Conservation (phyloP, 2,329 filamentous ascomycete species). For the Aspergillus nomiae region DNA sequence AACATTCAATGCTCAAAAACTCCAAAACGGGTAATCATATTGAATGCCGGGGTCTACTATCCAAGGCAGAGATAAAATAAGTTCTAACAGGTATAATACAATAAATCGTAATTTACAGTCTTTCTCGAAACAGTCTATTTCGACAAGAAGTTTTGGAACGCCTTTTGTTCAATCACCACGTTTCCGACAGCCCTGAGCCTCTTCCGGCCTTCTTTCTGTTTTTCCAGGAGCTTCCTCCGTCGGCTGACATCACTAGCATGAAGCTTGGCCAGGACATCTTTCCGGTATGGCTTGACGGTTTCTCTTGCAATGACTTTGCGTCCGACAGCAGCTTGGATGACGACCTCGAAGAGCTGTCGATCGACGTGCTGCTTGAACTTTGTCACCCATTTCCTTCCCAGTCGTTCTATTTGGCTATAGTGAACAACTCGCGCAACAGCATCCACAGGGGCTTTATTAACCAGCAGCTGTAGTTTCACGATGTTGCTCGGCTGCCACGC, state of each 20-base stretch:
- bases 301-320: constrained; percentile 84
- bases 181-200: constrained; percentile 76
- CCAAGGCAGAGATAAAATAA: background rate
- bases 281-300: constrained; percentile 93
- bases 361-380: constrained; percentile 98
- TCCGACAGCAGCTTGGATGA: constrained; percentile 89
- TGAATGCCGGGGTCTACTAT: background rate
- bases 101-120: background rate
- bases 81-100: constrained; percentile 5
- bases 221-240: constrained; percentile 84
- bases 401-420: constrained; percentile 72
- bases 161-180: constrained; percentile 93
- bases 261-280: constrained; percentile 90
- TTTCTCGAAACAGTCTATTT: constrained; percentile 54
- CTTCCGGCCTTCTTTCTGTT: constrained; percentile 95
- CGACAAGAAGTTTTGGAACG: constrained; percentile 90
- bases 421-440: constrained; percentile 92
- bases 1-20: background rate
- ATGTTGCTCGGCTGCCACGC: constrained; percentile 80
- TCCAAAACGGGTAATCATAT: background rate
- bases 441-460: constrained; percentile 92
- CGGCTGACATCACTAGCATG: constrained; percentile 87
- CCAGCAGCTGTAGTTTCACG: constrained; percentile 85
- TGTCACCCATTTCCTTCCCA: constrained; percentile 84
- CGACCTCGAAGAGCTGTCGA: constrained; percentile 93